Evolutionary conservation across 805 yeast genomes (phyloP), one percentile per base, ranked within the genome.

Genomic region (Pichia occidentalis): DNA sequence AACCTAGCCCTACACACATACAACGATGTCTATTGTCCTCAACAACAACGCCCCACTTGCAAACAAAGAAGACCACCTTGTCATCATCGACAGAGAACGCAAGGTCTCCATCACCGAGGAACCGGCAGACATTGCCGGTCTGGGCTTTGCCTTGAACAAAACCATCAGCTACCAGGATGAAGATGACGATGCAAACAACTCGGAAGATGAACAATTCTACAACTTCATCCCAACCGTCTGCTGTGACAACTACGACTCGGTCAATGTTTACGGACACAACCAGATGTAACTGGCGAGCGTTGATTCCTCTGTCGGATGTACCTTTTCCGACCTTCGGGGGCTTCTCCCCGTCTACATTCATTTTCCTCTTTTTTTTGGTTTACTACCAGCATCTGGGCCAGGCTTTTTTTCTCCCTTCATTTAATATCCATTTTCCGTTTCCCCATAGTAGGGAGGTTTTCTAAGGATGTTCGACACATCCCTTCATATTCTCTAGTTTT

Each of bases 251-350:
- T 34, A 39, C 16, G 39, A 39, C 4, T 35, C 20, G 23, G 27
- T 39, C 6, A 24, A 35, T 26, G 43, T 39, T 8, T 39, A 34
- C 18, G 43, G 43, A 3, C 39, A 39, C 39, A 39, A 34, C 28
- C 28, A 25, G 14, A 16, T 16, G 14, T 25, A 25, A 8, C 5
- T 8, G 5, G 16, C 14, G n/a, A n/a, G n/a, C 5, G 5, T 16
- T 8, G 5, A 5, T 16, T 25, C 5, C 5, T 25, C n/a, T 5
- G 5, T 16, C 14, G n/a, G n/a, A 25, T 25, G 14, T 25, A 25
- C 28, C 28, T 5, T 25, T 25, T 5, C 14, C 28, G n/a, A n/a
- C n/a, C n/a, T n/a, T n/a, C n/a, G n/a, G n/a, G n/a, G n/a, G n/a
- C n/a, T n/a, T n/a, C n/a, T n/a, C n/a, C n/a, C n/a, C n/a, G n/a